These are phyloP conservation scores for Phalaenopsis equestris DNA, from an alignment of 106 monocot species.

Conservation along the genomic window DNA sequence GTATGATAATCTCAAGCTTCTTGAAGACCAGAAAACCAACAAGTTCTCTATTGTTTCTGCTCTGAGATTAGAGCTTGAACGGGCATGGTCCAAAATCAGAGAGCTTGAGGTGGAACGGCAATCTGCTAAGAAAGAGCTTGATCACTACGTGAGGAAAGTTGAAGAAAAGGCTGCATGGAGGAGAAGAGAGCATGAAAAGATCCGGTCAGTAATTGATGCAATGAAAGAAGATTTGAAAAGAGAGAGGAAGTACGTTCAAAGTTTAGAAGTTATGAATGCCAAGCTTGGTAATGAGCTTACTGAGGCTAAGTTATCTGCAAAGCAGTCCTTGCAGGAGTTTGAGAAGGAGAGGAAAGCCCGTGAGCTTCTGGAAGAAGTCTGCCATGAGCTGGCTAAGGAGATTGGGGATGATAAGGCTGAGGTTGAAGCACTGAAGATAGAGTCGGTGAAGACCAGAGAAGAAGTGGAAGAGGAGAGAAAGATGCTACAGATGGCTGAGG, in stretches of 20 bases:
- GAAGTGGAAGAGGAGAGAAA: slow-evolving; percentile 90
- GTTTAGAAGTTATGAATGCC: slow-evolving; percentile 56
- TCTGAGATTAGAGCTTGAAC: slow-evolving; percentile 59
- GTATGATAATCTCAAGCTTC: slow-evolving; percentile 38
- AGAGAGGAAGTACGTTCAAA: slow-evolving; percentile 66
- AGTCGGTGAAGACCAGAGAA: slow-evolving; percentile 55
- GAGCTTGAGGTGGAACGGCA: slow-evolving; percentile 62
- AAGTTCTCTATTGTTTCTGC: slow-evolving; percentile 30
- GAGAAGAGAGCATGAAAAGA: slow-evolving; percentile 62
- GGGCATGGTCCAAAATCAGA: slow-evolving; percentile 32
- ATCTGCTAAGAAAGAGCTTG: slow-evolving; percentile 63
- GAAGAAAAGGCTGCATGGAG: slow-evolving; percentile 57
- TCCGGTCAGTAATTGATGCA: slow-evolving; percentile 50
- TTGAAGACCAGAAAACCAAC: slow-evolving; percentile 40
- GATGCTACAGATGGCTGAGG: slow-evolving; percentile 99
- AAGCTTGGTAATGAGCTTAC: slow-evolving; percentile 70
- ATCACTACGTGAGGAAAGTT: slow-evolving; percentile 60
- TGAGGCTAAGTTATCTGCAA: slow-evolving; percentile 64
- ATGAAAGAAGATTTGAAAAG: slow-evolving; percentile 62
- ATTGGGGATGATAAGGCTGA: slow-evolving; percentile 83
- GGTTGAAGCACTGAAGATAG: slow-evolving; percentile 67
- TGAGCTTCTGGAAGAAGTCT: slow-evolving; percentile 84
- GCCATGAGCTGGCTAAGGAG: slow-evolving; percentile 91
- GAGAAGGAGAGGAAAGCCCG: slow-evolving; percentile 82
- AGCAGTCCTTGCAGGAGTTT: slow-evolving; percentile 61